Base-by-base conservation (phyloP, 768 basidiomycete genomes). In the Psilocybe azurescens region DNA sequence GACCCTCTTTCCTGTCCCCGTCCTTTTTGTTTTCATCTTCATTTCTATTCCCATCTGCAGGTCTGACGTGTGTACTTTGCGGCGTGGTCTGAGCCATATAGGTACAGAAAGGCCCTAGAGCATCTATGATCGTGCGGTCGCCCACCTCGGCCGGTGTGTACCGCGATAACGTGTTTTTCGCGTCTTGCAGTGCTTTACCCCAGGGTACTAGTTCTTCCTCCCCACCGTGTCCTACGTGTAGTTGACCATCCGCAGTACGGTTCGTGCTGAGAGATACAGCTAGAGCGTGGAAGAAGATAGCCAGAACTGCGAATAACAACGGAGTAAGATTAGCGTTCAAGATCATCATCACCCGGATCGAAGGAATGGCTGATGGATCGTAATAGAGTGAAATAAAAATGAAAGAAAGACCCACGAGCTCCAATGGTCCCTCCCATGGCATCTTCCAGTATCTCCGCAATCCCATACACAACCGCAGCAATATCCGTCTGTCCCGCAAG, bases 401-500 rank as follows among this genome's bases (percentile, higher is more conserved):
- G 66, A 52, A 61, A 75, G 57, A 59, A 67, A 51, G 61, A 75
- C 76, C 69, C 60, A 81, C 81, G 64, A 55, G 83, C 83, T 13
- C 86, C 85, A 24, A 80, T 80, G 1, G 85, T 86, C 36, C 85
- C 84, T 10, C 83, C 85, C 86, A 87, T 86, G 18, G 68, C 75
- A 58, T 80, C 76, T 64, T 86, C 85, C 14, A 83, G 64, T 10
- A 80, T 73, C 47, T 81, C 77, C 2, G 81, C 81, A 39, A 82
- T 63, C 16, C 59, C 56, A 38, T 65, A 55, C 1, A 77, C 66
- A 10, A 82, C 59, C 16, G 66, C 50, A 2, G 66, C 59, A 1
- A 71, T 70, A 58, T 49, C 53, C 10, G 64, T 47, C 9, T 53
- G 77, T 74, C 71, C 6, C 10, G 5, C 11, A 1, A 66, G 56